phyloP scores from a whole-genome alignment of 768 basidiomycete species.

The Grammothele lineata region DNA sequence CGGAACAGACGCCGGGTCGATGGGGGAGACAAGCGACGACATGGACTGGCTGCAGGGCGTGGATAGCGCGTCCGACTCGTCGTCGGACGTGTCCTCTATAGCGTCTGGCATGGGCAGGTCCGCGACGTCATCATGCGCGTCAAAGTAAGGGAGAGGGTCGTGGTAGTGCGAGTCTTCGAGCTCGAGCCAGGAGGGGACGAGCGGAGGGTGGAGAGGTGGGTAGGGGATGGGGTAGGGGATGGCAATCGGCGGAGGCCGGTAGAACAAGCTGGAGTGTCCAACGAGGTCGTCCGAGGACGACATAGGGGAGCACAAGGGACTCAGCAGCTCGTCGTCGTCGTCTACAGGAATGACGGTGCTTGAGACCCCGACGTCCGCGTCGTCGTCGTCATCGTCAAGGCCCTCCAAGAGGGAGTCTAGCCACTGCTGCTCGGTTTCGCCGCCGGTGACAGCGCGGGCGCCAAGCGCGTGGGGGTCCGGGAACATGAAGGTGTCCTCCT shows the following conservation, averaged over 20 bases:
- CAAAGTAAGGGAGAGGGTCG: slow-evolving; percentile 61
- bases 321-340: slow-evolving; percentile 53
- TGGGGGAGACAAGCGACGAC: slow-evolving; percentile 48
- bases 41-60: slow-evolving; percentile 62
- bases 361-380: slow-evolving; percentile 22
- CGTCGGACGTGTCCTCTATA: slow-evolving; percentile 82
- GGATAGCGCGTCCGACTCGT: slow-evolving; percentile 70
- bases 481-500: slow-evolving; percentile 73
- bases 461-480: slow-evolving; percentile 67
- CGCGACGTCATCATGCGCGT: slow-evolving; percentile 62
- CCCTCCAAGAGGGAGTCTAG: slow-evolving; percentile 76
- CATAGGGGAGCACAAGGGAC: slow-evolving; percentile 65
- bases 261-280: slow-evolving; percentile 40
- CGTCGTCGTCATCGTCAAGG: slow-evolving; percentile 67
- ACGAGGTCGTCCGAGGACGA: slow-evolving; percentile 69
- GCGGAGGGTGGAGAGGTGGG: slow-evolving; percentile 57
- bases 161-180: slow-evolving; percentile 33
- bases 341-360: slow-evolving; percentile 44
- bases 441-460: slow-evolving; percentile 31
- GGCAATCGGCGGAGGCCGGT: slow-evolving; percentile 43
- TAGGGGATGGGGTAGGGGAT: slow-evolving; percentile 61
- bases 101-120: slow-evolving; percentile 72
- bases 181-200: slow-evolving; percentile 49
- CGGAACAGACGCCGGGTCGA: slow-evolving; percentile 48
- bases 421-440: slow-evolving; percentile 72